Evolutionary conservation across 495 filamentous ascomycete species (phyloP).

Genomic region (Talaromyces thailandensis): DNA sequence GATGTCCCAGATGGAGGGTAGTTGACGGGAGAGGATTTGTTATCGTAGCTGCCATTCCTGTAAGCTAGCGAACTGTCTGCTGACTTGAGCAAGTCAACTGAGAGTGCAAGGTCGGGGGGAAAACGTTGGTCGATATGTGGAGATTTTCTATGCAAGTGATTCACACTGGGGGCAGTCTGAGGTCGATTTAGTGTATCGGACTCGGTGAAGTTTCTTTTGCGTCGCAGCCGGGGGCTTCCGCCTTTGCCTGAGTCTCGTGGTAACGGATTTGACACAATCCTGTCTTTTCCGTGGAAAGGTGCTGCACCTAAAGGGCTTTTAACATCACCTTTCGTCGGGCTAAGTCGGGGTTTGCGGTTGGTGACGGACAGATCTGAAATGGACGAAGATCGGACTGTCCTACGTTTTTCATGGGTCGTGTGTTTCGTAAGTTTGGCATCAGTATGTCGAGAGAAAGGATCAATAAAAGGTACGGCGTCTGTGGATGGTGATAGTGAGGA

Average conservation of each 20-base stretch:
- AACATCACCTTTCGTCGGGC: neutral
- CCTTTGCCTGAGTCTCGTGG: constrained; percentile 3
- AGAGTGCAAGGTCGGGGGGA: neutral
- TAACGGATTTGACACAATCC: constrained; percentile 7
- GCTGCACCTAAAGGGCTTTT: neutral
- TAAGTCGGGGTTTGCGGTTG: neutral
- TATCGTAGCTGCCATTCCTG: neutral
- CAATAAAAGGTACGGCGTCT: neutral
- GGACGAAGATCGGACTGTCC: constrained; percentile 22
- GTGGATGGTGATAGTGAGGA: neutral
- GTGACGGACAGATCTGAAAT: constrained; percentile 18
- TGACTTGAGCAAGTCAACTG: neutral
- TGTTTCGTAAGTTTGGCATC: neutral
- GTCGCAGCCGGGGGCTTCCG: constrained; percentile 14
- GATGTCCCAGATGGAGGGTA: neutral
- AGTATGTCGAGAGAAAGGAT: constrained; percentile 1
- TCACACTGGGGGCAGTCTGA: constrained; percentile 11
- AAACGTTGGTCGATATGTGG: neutral
- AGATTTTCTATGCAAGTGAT: neutral
- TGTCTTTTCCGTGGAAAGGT: neutral
- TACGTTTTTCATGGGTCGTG: constrained; percentile 6
- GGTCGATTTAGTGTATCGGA: constrained; percentile 29
- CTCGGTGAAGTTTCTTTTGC: constrained; percentile 34
- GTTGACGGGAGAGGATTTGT: constrained; percentile 14
- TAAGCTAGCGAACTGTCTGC: neutral